Evolutionary conservation across 2,329 filamentous ascomycete genomes (phyloP).

Genomic region (Incumbomyces delicatus): DNA sequence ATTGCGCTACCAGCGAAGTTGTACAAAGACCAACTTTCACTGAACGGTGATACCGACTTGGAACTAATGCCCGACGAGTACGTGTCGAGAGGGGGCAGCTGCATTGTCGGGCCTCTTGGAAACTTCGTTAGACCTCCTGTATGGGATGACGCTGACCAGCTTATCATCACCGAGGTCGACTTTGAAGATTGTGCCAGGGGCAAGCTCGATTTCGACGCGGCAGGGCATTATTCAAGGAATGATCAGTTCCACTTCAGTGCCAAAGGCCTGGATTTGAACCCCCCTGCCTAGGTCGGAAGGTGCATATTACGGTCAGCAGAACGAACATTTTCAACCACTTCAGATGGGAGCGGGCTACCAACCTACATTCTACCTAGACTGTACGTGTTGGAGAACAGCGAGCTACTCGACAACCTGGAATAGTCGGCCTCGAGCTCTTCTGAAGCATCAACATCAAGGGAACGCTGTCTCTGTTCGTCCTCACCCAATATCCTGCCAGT

Average conservation of each 20-base stretch:
- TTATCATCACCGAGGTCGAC: conserved; percentile 66
- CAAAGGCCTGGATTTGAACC: conserved; percentile 49
- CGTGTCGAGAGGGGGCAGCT: conserved; percentile 66
- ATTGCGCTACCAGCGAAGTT: conserved; percentile 32
- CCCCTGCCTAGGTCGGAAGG: conserved; percentile 37
- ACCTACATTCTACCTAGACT: conserved; percentile 1
- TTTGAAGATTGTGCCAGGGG: conserved; percentile 81
- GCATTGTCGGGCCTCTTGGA: conserved; percentile 69
- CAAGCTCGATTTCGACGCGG: conserved; percentile 71
- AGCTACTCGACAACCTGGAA: not conserved
- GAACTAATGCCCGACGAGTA: conserved; percentile 36
- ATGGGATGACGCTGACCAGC: conserved; percentile 63
- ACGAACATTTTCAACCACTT: not conserved
- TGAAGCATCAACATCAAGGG: no score
- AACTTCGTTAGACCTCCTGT: conserved; percentile 71
- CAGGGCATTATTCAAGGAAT: conserved; percentile 72
- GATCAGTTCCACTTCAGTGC: conserved; percentile 53
- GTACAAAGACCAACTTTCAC: conserved; percentile 16
- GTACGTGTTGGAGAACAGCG: not conserved
- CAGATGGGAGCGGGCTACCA: not conserved
- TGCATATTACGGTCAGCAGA: not conserved
- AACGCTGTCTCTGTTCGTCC: no score
- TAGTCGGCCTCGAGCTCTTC: not conserved
- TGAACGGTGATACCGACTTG: conserved; percentile 8
- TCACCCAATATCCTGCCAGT: not conserved